These are phyloP conservation scores for Shiraia bambusicola DNA, from an alignment of 2,329 filamentous ascomycete genomes.

Conservation along the genomic window DNA sequence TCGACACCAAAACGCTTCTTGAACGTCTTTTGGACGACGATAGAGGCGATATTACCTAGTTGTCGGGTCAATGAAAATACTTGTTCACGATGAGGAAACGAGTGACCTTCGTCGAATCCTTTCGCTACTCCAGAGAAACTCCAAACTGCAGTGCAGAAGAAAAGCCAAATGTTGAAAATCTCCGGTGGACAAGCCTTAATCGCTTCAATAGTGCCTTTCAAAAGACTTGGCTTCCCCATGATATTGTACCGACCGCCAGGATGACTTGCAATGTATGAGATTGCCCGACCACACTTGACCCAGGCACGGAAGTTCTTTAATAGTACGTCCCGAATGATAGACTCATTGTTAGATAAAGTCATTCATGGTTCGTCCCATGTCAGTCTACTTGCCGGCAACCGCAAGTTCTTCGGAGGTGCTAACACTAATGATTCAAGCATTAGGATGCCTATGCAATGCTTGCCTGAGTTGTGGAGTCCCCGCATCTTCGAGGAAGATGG, in stretches of 20 bases:
- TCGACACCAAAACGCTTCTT: constrained; percentile 10
- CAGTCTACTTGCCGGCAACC: not conserved
- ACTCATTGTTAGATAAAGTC: too few relatives aligned
- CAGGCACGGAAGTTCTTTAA: too few relatives aligned
- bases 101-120: constrained; percentile 12
- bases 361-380: too few relatives aligned
- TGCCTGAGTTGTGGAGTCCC: constrained; percentile 3
- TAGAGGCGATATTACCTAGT: constrained; percentile 12
- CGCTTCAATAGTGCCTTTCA: constrained; percentile 7
- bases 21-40: constrained; percentile 9
- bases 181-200: constrained; percentile 8
- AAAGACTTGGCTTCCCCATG: constrained; percentile 8
- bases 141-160: constrained; percentile 15
- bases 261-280: too few relatives aligned
- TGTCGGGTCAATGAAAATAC: too few relatives aligned
- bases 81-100: too few relatives aligned
- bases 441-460: not conserved
- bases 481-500: constrained; percentile 1
- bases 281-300: too few relatives aligned
- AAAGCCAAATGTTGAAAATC: constrained; percentile 9
- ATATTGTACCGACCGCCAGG: not conserved
- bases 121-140: constrained; percentile 13
- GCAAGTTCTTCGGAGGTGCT: not conserved
- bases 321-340: too few relatives aligned
- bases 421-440: not conserved